Conservation (phyloP, 495 filamentous ascomycete species). For the Xylaria intraflava region DNA sequence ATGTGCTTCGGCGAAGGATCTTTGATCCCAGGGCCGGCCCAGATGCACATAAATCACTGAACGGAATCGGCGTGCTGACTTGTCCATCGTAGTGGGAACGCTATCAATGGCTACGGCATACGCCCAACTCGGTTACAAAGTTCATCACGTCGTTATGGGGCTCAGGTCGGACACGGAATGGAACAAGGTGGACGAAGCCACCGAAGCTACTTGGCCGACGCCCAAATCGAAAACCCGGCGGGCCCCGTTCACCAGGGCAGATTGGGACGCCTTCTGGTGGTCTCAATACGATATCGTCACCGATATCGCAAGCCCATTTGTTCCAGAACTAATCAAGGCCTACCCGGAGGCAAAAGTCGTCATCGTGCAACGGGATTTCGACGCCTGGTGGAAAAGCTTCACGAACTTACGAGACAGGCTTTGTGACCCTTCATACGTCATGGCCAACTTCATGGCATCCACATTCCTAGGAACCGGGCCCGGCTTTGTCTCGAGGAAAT, state of each 20-base stretch:
- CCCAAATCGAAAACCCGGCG: conserved; percentile 3
- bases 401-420: conserved; percentile 4
- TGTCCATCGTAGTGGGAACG: conserved; percentile 6
- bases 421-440: neutral
- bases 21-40: neutral
- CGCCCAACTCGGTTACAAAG: conserved; percentile 16
- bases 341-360: conserved; percentile 45
- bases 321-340: conserved; percentile 30
- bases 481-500: neutral
- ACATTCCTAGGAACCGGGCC: neutral
- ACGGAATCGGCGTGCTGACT: neutral
- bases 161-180: neutral
- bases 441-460: neutral
- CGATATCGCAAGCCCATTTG: conserved; percentile 32
- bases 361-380: conserved; percentile 31
- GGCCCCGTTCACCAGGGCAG: conserved; percentile 13
- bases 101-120: conserved; percentile 18
- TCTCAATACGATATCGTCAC: conserved; percentile 31
- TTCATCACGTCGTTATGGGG: conserved; percentile 13
- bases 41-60: neutral
- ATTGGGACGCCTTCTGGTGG: conserved; percentile 40
- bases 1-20: too few relatives aligned
- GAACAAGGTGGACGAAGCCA: conserved; percentile 13
- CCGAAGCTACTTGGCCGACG: conserved; percentile 22
- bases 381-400: conserved; percentile 32